Conservation (phyloP, 768 basidiomycete species). For the Lentinus brumalis region DNA sequence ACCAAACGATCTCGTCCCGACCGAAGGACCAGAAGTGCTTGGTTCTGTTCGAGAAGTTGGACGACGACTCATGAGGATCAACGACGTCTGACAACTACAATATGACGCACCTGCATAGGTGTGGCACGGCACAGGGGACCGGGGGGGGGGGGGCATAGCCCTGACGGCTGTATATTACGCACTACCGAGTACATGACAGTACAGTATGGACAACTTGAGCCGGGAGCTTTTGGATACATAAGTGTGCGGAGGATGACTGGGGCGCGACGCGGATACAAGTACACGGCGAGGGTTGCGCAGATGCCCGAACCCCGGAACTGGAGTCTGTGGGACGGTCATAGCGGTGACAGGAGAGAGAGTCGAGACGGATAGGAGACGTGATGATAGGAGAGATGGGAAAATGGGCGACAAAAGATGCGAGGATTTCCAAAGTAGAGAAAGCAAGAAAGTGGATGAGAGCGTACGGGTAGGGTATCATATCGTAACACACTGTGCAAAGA, state of each 20-base stretch:
- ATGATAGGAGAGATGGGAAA: too few species aligned
- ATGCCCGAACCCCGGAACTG: too few species aligned
- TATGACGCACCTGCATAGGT: background rate
- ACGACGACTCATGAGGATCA: background rate
- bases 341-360: too few species aligned
- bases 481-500: too few species aligned
- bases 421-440: too few species aligned
- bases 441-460: too few species aligned
- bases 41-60: conserved; percentile 22
- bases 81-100: too few species aligned
- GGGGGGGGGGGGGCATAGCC: background rate
- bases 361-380: too few species aligned
- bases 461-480: too few species aligned
- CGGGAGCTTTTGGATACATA: background rate
- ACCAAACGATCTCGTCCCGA: conserved; percentile 22
- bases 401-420: too few species aligned
- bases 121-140: too few species aligned
- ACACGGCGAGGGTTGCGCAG: background rate
- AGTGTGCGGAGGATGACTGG: background rate
- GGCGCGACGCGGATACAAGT: background rate
- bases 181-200: conserved; percentile 1
- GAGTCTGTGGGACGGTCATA: too few species aligned
- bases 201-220: background rate
- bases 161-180: background rate
- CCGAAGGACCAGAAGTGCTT: conserved; percentile 24